Percentiles rank a stretch among this genome's conserved stretches.
phyloP scores from a whole-genome alignment of 352 stramenopile species.

The Globisporangium cederbergense region DNA sequence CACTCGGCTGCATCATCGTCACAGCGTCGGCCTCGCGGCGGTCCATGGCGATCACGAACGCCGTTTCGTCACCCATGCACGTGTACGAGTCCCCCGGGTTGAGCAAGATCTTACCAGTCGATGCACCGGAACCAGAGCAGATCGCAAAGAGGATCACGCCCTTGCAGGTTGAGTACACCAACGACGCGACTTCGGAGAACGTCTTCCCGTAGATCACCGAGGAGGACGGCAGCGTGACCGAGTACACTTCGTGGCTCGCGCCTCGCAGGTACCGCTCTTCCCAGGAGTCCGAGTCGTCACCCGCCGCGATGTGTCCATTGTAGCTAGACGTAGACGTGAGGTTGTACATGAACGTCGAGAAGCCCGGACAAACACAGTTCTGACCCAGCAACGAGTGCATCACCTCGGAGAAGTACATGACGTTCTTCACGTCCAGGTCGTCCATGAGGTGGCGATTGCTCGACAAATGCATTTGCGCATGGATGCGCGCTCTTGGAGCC shows the following conservation, averaged over 20 bases:
- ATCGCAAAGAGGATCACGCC: constrained; percentile 81
- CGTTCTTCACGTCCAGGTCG: constrained; percentile 74
- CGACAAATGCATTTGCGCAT: constrained; percentile 76
- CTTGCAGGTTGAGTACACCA: constrained; percentile 71
- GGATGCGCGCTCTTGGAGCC: constrained; percentile 46
- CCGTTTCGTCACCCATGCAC: constrained; percentile 60
- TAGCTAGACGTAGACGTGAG: constrained; percentile 80
- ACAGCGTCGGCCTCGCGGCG: constrained; percentile 46
- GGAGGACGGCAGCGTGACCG: constrained; percentile 52
- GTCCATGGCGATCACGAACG: constrained; percentile 75
- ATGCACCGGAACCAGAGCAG: constrained; percentile 20
- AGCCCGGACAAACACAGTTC: constrained; percentile 83
- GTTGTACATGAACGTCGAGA: constrained; percentile 88
- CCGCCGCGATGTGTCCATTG: constrained; percentile 25
- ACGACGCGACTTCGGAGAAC: constrained; percentile 74
- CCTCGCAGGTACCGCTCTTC: constrained; percentile 71
- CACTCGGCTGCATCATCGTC: constrained; percentile 19
- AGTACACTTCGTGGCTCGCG: constrained; percentile 79
- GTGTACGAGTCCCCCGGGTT: constrained; percentile 77
- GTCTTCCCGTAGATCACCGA: constrained; percentile 59
- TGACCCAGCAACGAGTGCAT: constrained; percentile 78
- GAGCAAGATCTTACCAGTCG: constrained; percentile 50
- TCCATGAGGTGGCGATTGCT: constrained; percentile 74
- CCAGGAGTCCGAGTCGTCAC: constrained; percentile 44
- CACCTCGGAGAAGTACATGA: constrained; percentile 77